These are phyloP conservation scores for Trichoderma asperellum DNA, from an alignment of 2,329 filamentous ascomycete genomes.

Conservation along the genomic window DNA sequence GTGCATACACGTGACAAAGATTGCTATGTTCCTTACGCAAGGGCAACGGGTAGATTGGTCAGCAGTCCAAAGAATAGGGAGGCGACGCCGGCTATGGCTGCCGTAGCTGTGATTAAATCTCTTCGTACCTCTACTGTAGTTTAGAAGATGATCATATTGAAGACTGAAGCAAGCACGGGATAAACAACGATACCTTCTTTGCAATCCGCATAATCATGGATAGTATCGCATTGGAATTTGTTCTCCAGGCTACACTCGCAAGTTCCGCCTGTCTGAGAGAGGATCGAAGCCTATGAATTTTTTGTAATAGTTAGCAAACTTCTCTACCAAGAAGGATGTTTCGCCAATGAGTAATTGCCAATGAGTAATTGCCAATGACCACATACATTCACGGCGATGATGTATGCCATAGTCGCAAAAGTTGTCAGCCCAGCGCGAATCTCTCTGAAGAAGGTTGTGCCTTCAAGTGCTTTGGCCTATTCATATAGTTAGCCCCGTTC, in stretches of 20 bases:
- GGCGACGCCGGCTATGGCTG: slow-evolving; percentile 75
- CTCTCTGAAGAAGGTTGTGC: slow-evolving; percentile 74
- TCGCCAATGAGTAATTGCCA: not conserved
- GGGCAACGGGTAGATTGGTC: slow-evolving; percentile 70
- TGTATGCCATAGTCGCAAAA: slow-evolving; percentile 82
- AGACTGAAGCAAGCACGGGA: not conserved
- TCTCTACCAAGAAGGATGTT: not conserved
- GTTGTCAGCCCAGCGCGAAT: slow-evolving; percentile 80
- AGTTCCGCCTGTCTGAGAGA: slow-evolving; percentile 75
- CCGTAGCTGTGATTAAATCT: slow-evolving; percentile 81
- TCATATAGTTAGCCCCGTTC: not conserved
- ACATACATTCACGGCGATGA: slow-evolving; percentile 72
- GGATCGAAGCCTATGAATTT: slow-evolving; percentile 64
- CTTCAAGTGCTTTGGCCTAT: slow-evolving; percentile 68
- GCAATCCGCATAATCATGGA: slow-evolving; percentile 50
- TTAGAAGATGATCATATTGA: not conserved
- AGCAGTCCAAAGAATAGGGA: slow-evolving; percentile 78
- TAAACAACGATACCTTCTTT: slow-evolving; percentile 48
- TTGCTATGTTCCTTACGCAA: slow-evolving; percentile 39
- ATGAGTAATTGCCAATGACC: no score
- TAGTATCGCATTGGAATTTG: slow-evolving; percentile 53
- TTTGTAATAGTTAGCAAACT: not conserved
- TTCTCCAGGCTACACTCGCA: slow-evolving; percentile 64
- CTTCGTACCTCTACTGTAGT: slow-evolving; percentile 61
- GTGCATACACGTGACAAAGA: no score